Percentiles rank a stretch among this genome's conserved stretches.
Evolutionary conservation across 176 grass and related monocot species (phyloP).

Genomic region (Ananas comosus): DNA sequence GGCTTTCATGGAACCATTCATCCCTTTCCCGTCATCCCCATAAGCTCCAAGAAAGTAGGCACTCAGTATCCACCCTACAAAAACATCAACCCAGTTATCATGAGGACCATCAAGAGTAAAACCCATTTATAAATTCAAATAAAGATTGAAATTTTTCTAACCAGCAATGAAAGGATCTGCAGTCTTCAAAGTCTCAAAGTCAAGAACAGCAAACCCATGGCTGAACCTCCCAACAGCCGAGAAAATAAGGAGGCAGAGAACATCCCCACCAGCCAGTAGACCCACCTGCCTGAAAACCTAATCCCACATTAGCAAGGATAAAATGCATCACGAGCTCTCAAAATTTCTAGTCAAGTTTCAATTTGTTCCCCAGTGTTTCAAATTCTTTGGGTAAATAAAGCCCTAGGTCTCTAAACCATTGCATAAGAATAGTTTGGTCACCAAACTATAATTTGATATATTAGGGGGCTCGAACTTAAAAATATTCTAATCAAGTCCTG

Average conservation of each 20-base stretch:
- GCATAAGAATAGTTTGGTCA: no score
- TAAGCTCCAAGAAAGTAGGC: conserved; percentile 79
- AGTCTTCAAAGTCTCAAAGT: conserved; percentile 63
- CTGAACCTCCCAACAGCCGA: conserved; percentile 80
- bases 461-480: no score
- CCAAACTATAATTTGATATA: no score
- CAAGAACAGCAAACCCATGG: conserved; percentile 65
- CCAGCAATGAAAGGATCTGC: conserved; percentile 87
- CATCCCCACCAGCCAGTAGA: conserved; percentile 59
- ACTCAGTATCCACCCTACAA: conserved; percentile 76
- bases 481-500: no score
- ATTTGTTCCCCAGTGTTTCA: no score
- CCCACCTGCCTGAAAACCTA: conserved; percentile 51
- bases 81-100: conserved; percentile 6
- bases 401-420: no score
- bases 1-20: conserved; percentile 53
- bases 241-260: conserved; percentile 78
- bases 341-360: no score
- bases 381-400: no score
- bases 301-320: not conserved
- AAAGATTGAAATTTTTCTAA: conserved; percentile 12
- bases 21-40: conserved; percentile 75
- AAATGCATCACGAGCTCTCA: not conserved
- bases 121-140: conserved; percentile 7
- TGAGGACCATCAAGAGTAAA: not conserved